Conservation (phyloP, 495 filamentous ascomycete species). For the Xylaria bambusicola region DNA sequence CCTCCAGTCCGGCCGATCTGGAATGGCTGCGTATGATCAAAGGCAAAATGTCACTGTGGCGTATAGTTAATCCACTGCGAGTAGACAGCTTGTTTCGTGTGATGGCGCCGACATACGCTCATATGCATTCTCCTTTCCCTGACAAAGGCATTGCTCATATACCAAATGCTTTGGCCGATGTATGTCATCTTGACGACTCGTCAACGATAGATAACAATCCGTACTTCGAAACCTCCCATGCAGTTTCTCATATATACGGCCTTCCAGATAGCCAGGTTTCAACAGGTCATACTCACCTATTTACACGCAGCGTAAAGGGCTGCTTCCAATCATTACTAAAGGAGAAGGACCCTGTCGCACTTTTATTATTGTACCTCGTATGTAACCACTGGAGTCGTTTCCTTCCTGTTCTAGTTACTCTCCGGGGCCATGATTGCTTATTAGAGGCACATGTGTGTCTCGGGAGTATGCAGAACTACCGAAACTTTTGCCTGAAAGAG, state of each 20-base stretch:
- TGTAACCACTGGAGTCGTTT: too few relatives aligned
- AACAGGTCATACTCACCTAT: not conserved
- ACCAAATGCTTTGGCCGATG: constrained; percentile 27
- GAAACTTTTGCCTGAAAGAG: too few relatives aligned
- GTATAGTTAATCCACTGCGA: constrained; percentile 42
- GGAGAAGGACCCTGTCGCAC: constrained; percentile 42
- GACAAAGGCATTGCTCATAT: constrained; percentile 39
- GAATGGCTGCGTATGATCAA: constrained; percentile 48
- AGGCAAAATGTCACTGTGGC: constrained; percentile 48
- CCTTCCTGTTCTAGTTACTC: too few relatives aligned
- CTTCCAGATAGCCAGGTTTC: constrained; percentile 8
- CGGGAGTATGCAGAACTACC: too few relatives aligned
- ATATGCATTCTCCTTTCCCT: constrained; percentile 34
- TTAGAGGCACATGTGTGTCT: too few relatives aligned
- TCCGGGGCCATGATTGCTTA: too few relatives aligned
- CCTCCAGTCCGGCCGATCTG: constrained; percentile 37
- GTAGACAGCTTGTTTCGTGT: constrained; percentile 44
- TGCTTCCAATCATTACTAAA: constrained; percentile 37
- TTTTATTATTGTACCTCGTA: constrained; percentile 50
- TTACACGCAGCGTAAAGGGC: not conserved
- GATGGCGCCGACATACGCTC: constrained; percentile 37
- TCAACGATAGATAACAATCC: constrained; percentile 42
- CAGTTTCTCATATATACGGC: constrained; percentile 27
- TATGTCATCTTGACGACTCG: constrained; percentile 37
- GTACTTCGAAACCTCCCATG: constrained; percentile 43